phyloP scores from a whole-genome alignment of 768 basidiomycete species.

The Phaeolepiota aurea region DNA sequence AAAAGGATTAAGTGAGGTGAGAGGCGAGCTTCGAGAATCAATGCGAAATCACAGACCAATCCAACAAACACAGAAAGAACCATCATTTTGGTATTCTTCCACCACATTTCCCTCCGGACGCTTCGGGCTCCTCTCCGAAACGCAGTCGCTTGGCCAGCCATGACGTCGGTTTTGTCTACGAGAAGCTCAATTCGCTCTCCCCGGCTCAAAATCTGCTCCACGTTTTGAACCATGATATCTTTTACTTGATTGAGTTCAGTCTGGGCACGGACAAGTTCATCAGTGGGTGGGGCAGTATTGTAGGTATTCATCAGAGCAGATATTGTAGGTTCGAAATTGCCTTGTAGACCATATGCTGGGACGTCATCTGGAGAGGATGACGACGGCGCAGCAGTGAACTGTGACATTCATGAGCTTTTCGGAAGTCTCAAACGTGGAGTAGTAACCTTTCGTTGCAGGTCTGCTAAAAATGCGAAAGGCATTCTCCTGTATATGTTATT shows the following conservation, averaged over 20 bases:
- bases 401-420: slow-evolving; percentile 2
- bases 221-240: slow-evolving; percentile 97
- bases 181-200: slow-evolving; percentile 95
- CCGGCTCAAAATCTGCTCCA: slow-evolving; percentile 89
- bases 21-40: background rate
- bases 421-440: slow-evolving; percentile 4
- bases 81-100: slow-evolving; percentile 70
- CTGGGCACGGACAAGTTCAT: slow-evolving; percentile 87
- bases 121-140: slow-evolving; percentile 84
- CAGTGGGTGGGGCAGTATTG: slow-evolving; percentile 80
- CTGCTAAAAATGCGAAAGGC: slow-evolving; percentile 89
- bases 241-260: slow-evolving; percentile 86
- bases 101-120: slow-evolving; percentile 85
- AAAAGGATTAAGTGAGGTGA: background rate
- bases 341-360: slow-evolving; percentile 62
- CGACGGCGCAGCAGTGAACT: slow-evolving; percentile 60
- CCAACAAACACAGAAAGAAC: slow-evolving; percentile 64
- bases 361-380: slow-evolving; percentile 49
- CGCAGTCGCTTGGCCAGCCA: slow-evolving; percentile 90
- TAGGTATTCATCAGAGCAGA: slow-evolving; percentile 78
- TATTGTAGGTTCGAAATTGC: slow-evolving; percentile 61
- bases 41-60: slow-evolving; percentile 35
- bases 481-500: slow-evolving; percentile 47
- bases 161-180: slow-evolving; percentile 94
- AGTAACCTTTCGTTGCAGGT: slow-evolving; percentile 71